phyloP scores from a whole-genome alignment of 2,329 filamentous ascomycete genomes.

The Xylaria sp. region DNA sequence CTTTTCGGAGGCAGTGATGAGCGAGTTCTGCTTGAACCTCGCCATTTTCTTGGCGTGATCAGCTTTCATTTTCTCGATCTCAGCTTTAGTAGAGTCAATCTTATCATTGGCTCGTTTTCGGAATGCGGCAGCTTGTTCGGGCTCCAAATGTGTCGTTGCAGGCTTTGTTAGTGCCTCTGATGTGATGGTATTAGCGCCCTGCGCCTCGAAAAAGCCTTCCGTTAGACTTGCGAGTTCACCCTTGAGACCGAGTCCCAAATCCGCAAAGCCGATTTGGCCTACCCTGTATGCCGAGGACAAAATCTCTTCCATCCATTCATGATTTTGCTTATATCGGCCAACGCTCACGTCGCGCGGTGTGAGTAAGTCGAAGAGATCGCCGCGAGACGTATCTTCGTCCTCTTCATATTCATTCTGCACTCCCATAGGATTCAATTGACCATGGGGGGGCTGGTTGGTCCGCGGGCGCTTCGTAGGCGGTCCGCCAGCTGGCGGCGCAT shows the following conservation, averaged over 20 bases:
- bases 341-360: constrained; percentile 90
- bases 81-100: constrained; percentile 76
- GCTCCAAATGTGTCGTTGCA: constrained; percentile 73
- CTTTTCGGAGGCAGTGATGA: constrained; percentile 78
- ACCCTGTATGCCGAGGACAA: constrained; percentile 90
- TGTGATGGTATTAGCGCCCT: constrained; percentile 59
- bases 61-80: constrained; percentile 85
- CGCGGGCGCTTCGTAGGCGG: constrained; percentile 66
- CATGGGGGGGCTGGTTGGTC: constrained; percentile 55
- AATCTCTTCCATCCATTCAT: constrained; percentile 99
- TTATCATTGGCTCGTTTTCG: constrained; percentile 79
- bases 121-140: constrained; percentile 85
- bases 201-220: constrained; percentile 81
- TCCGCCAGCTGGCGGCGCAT: constrained; percentile 55
- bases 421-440: constrained; percentile 52
- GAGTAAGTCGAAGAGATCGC: constrained; percentile 89
- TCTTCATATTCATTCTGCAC: constrained; percentile 74
- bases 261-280: constrained; percentile 84
- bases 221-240: constrained; percentile 86
- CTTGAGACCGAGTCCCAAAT: constrained; percentile 84
- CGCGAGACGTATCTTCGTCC: constrained; percentile 86
- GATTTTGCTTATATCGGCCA: constrained; percentile 89
- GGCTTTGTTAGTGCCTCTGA: constrained; percentile 64
- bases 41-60: constrained; percentile 80
- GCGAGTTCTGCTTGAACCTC: constrained; percentile 75